These are phyloP conservation scores for Chytriomyces sp. DNA, from an alignment of 192 early-diverging fungal species.

Conservation along the genomic window DNA sequence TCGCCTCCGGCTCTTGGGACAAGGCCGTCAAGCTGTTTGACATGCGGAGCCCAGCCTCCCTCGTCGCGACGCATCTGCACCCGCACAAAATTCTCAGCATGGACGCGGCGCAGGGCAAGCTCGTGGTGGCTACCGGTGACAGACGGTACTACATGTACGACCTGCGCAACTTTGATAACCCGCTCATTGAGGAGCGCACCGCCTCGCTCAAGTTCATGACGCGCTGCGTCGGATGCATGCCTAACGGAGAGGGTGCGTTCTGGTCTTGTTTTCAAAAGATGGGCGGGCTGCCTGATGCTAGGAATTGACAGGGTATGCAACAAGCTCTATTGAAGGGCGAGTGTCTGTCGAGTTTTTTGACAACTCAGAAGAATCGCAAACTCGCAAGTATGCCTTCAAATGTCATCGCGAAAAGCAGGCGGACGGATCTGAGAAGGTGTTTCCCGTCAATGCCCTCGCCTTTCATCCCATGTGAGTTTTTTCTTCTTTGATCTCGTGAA, in stretches of 20 bases:
- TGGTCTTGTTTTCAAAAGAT: not conserved
- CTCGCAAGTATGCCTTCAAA: slow-evolving; percentile 94
- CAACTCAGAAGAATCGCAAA: slow-evolving; percentile 62
- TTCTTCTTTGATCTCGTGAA: not conserved
- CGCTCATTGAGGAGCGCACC: slow-evolving; percentile 72
- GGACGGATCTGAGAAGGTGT: slow-evolving; percentile 81
- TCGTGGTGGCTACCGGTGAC: slow-evolving; percentile 80
- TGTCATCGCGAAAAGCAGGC: slow-evolving; percentile 78
- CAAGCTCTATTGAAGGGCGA: slow-evolving; percentile 91
- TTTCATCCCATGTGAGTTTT: slow-evolving; percentile 81
- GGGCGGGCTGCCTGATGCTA: not conserved
- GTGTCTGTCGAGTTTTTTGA: slow-evolving; percentile 93
- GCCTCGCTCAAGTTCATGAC: slow-evolving; percentile 87
- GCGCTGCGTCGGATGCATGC: slow-evolving; percentile 79
- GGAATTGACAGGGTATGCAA: slow-evolving; percentile 71
- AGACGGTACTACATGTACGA: slow-evolving; percentile 83
- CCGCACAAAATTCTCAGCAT: slow-evolving; percentile 84
- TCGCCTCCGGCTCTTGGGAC: slow-evolving; percentile 95
- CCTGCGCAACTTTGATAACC: slow-evolving; percentile 74
- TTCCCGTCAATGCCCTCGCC: slow-evolving; percentile 90
- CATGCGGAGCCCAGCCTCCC: slow-evolving; percentile 50
- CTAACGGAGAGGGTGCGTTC: slow-evolving; percentile 67
- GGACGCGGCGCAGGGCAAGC: slow-evolving; percentile 69
- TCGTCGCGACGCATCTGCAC: slow-evolving; percentile 52
- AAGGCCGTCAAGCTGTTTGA: slow-evolving; percentile 81